Conservation (phyloP, 441 rosid genomes). For the Arabidopsis hybrid region DNA sequence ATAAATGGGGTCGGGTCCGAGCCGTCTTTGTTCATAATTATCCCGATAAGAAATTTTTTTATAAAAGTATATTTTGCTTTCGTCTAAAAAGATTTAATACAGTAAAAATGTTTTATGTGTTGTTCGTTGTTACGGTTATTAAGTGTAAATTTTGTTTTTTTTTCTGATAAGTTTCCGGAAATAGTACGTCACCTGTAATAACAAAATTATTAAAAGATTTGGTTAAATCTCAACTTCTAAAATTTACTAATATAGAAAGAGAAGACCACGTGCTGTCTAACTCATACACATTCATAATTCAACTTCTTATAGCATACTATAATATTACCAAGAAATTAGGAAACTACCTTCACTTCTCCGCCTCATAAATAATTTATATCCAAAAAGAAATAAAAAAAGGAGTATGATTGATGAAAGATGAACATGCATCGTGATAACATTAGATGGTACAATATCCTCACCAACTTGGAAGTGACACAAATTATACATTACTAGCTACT, state of each 20-base stretch:
- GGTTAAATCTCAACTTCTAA: slow-evolving; percentile 13
- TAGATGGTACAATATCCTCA: slow-evolving; percentile 33
- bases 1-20: slow-evolving; percentile 38
- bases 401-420: slow-evolving; percentile 44
- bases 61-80: too few species aligned
- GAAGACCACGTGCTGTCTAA: slow-evolving; percentile 41
- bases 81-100: background rate
- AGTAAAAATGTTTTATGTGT: background rate
- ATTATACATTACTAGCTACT: slow-evolving; percentile 17
- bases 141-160: too few species aligned
- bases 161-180: background rate
- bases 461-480: slow-evolving; percentile 48
- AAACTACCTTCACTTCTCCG: slow-evolving; percentile 38
- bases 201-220: slow-evolving; percentile 4
- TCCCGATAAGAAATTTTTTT: background rate
- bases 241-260: slow-evolving; percentile 11
- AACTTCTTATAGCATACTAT: background rate
- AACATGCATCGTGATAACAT: slow-evolving; percentile 48
- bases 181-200: background rate
- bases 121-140: background rate
- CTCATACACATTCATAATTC: slow-evolving; percentile 36
- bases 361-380: slow-evolving; percentile 34
- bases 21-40: slow-evolving; percentile 33
- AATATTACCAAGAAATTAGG: slow-evolving; percentile 36
- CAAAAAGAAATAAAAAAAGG: background rate